Conservation (phyloP, 495 filamentous ascomycete species). For the Neurospora tetraspora region DNA sequence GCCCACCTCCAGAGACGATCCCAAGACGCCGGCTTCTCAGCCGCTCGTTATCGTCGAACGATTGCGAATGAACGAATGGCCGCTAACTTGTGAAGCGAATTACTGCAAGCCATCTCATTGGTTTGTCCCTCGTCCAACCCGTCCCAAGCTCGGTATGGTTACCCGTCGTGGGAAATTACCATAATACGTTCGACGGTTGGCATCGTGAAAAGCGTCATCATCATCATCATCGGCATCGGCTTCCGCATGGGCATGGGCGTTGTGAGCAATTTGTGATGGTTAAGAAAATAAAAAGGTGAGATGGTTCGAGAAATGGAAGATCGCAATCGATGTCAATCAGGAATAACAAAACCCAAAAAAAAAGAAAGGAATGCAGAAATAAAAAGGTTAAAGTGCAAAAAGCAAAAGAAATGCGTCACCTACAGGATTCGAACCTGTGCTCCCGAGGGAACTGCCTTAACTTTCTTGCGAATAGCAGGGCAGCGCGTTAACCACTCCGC, state of each 20-base stretch:
- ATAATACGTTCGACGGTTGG: not conserved
- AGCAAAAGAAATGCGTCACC: constrained; percentile 2
- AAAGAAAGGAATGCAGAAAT: not conserved
- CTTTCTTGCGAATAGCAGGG: constrained; percentile 8
- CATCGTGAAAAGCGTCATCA: not conserved
- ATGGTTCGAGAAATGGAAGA: no score
- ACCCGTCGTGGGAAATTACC: not conserved
- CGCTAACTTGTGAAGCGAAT: not conserved
- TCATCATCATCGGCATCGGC: not conserved
- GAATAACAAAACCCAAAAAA: no score
- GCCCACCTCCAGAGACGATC: not conserved
- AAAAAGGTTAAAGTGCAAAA: no score
- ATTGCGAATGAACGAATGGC: not conserved
- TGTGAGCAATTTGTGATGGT: no score
- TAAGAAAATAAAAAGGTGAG: no score
- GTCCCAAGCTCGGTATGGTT: not conserved
- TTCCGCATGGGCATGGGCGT: no score
- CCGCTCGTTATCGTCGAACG: not conserved
- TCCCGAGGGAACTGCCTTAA: constrained; percentile 2
- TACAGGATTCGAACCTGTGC: constrained; percentile 4
- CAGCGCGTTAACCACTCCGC: constrained; percentile 7
- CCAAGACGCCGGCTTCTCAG: not conserved
- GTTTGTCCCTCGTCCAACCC: not conserved
- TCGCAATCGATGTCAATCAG: no score
- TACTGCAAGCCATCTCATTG: not conserved